Evolutionary conservation across 1,284 basidiomycete genomes (phyloP).

Genomic region (Mycosarcoma maydis): DNA sequence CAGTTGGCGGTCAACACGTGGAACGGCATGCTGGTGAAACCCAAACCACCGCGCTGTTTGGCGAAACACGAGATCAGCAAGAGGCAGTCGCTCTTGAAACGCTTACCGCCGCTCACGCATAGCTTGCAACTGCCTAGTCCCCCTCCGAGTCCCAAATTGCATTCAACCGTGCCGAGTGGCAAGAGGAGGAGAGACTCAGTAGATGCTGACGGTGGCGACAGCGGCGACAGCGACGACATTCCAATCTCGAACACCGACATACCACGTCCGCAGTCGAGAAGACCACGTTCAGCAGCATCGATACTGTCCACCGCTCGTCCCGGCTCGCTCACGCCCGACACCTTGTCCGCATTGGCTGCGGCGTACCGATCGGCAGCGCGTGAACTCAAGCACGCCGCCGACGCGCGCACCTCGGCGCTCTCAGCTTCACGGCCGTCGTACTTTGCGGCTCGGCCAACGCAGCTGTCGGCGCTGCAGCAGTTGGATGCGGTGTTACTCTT

Average conservation of each 20-base stretch:
- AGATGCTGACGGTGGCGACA: no score
- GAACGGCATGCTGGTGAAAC: conserved; percentile 27
- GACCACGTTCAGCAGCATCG: no score
- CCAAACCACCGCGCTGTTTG: conserved; percentile 3
- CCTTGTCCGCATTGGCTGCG: conserved; percentile 5
- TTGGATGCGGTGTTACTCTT: conserved; percentile 70
- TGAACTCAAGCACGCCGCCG: conserved; percentile 65
- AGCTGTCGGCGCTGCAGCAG: conserved; percentile 68
- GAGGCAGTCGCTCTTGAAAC: conserved; percentile 15
- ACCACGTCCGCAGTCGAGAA: no score
- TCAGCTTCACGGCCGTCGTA: no score
- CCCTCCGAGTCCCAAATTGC: no score
- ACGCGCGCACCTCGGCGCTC: conserved; percentile 34
- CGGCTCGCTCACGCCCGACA: conserved; percentile 9
- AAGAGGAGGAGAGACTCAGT: no score
- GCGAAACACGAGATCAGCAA: conserved; percentile 11
- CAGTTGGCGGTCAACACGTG: conserved; percentile 27
- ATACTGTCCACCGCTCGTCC: no score
- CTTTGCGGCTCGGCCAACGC: no score
- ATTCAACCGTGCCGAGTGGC: no score
- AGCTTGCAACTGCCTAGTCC: conserved; percentile 22
- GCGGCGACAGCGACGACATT: no score
- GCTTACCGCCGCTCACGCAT: background rate
- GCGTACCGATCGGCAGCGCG: conserved; percentile 52
- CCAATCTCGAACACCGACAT: no score